Evolutionary conservation across 441 rosid species (phyloP).

Genomic region (Capsella rubella): DNA sequence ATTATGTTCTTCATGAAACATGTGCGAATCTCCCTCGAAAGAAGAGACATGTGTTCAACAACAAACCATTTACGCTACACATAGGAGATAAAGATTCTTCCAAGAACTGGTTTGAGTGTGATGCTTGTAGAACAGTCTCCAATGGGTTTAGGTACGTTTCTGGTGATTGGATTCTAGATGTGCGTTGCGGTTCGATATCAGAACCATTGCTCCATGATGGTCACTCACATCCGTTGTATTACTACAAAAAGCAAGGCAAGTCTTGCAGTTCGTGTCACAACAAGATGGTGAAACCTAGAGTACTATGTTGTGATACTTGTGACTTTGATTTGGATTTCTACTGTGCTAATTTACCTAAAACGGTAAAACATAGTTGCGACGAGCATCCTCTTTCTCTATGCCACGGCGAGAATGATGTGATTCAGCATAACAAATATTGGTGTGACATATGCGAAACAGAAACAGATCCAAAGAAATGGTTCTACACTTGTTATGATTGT

Average conservation of each 20-base stretch:
- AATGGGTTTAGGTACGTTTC: too few relatives aligned
- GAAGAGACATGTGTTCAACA: too few relatives aligned
- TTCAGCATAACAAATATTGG: constrained; percentile 4
- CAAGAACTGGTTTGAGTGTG: too few relatives aligned
- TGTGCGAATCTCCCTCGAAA: too few relatives aligned
- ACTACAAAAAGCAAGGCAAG: constrained; percentile 14
- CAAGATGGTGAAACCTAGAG: background rate
- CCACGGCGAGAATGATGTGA: background rate
- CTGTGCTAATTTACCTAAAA: constrained; percentile 16
- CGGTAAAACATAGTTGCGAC: background rate
- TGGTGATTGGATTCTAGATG: too few relatives aligned
- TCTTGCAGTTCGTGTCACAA: constrained; percentile 10
- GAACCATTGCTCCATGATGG: constrained; percentile 19
- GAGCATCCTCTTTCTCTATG: constrained; percentile 12
- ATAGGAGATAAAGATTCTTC: too few relatives aligned
- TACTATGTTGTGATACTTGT: constrained; percentile 14
- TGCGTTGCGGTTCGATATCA: too few relatives aligned
- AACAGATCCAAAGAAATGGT: constrained; percentile 13
- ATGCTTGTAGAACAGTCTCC: too few relatives aligned
- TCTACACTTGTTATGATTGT: background rate
- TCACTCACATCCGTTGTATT: background rate
- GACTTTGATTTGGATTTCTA: constrained; percentile 8
- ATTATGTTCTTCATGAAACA: too few relatives aligned
- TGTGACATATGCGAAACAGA: constrained; percentile 2
- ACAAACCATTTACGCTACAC: too few relatives aligned